Percentiles rank a stretch among this genome's conserved stretches.
Evolutionary conservation across 129 eudicot genomes (phyloP).

Genomic region (Glebionis coronaria): DNA sequence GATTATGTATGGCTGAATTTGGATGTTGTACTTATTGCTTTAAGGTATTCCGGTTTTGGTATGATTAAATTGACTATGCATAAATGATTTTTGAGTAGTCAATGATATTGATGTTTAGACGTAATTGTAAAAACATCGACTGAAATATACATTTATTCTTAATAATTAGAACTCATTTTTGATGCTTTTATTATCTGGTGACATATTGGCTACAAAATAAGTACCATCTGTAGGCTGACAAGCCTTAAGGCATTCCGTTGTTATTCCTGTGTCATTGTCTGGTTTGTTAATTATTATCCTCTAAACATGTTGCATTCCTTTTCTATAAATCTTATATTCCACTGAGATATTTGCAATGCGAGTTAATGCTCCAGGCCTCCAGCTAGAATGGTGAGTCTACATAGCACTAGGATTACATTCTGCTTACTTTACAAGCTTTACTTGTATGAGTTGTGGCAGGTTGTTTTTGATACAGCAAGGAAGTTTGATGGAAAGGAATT

Average conservation of each 20-base stretch:
- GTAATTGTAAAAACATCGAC: too few species aligned
- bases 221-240: too few species aligned
- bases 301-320: not conserved
- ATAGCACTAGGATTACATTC: not conserved
- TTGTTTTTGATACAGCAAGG: conserved; percentile 85
- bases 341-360: conserved; percentile 99
- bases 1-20: too few species aligned
- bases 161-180: too few species aligned
- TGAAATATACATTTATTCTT: too few species aligned
- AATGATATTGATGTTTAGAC: too few species aligned
- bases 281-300: not conserved
- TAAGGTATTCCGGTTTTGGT: too few species aligned
- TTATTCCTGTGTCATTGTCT: not conserved
- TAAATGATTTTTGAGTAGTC: too few species aligned
- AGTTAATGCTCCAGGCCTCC: conserved; percentile 99
- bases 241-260: not conserved
- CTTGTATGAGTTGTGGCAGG: conserved; percentile 47
- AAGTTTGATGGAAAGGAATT: conserved; percentile 97
- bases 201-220: too few species aligned
- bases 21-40: too few species aligned
- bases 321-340: conserved; percentile 72
- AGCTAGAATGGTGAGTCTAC: conserved; percentile 85
- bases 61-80: too few species aligned
- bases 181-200: too few species aligned
- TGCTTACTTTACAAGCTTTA: not conserved